Conservation (phyloP, 768 basidiomycete species). For the Amanita polypyramis region DNA sequence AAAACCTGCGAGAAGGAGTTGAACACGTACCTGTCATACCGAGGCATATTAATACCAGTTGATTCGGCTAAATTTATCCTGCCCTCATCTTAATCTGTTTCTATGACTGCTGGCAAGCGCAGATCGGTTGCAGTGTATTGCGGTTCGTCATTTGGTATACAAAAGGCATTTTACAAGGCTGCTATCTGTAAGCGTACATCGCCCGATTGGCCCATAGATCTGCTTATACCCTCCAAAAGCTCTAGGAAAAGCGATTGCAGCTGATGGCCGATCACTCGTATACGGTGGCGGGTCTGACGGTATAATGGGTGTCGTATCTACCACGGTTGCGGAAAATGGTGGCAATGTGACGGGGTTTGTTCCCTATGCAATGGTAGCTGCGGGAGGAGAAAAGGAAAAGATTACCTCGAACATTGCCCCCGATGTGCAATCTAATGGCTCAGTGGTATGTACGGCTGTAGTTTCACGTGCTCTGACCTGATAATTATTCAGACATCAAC, state of each 20-base stretch:
- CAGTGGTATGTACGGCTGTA: conserved; percentile 12
- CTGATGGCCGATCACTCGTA: conserved; percentile 50
- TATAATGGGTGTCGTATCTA: conserved; percentile 79
- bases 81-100: background rate
- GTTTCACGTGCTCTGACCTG: background rate
- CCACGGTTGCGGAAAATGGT: conserved; percentile 49
- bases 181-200: conserved; percentile 49
- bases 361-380: conserved; percentile 63
- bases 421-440: conserved; percentile 16
- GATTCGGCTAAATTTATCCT: background rate
- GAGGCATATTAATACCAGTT: background rate
- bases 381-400: conserved; percentile 54
- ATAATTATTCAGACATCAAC: background rate
- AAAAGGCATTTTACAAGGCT: conserved; percentile 51
- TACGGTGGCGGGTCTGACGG: conserved; percentile 84
- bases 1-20: conserved; percentile 47
- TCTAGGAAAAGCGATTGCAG: conserved; percentile 63
- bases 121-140: conserved; percentile 75
- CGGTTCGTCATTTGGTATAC: conserved; percentile 60
- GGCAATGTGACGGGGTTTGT: conserved; percentile 72
- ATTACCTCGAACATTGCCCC: conserved; percentile 16
- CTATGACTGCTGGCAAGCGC: conserved; percentile 7
- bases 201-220: background rate
- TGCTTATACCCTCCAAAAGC: conserved; percentile 27
- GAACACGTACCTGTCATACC: too few species aligned